These are phyloP conservation scores for Asterella californica DNA, from an alignment of 225 moss, liverwort and hornwort genomes.

Conservation along the genomic window DNA sequence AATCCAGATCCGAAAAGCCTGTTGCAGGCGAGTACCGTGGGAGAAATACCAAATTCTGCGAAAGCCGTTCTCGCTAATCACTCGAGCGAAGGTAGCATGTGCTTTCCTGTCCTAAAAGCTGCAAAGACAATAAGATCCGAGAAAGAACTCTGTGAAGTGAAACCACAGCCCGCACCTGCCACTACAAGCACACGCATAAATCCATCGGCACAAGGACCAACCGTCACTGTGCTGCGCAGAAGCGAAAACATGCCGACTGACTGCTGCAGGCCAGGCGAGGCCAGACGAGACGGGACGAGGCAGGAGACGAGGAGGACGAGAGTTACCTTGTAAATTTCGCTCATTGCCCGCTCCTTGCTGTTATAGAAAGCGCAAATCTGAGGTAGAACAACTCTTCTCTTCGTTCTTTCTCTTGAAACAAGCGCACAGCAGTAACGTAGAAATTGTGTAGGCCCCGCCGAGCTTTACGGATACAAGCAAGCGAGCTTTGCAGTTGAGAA, in stretches of 20 bases:
- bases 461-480: too few relatives aligned
- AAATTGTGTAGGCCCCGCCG: too few relatives aligned
- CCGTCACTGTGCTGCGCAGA: background rate
- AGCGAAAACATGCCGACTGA: background rate
- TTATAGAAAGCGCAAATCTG: too few relatives aligned
- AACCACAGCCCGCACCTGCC: background rate
- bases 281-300: background rate
- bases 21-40: background rate
- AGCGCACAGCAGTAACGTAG: too few relatives aligned
- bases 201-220: background rate
- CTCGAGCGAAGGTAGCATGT: background rate
- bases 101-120: slow-evolving; percentile 8
- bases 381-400: too few relatives aligned
- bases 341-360: too few relatives aligned
- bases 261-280: too few relatives aligned
- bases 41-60: background rate
- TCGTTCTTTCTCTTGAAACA: too few relatives aligned
- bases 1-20: background rate
- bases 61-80: background rate
- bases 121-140: slow-evolving; percentile 10
- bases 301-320: background rate
- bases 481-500: too few relatives aligned
- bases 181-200: background rate
- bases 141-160: background rate
- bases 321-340: too few relatives aligned